Base-by-base conservation (phyloP, 495 filamentous ascomycete species). In the Hypoxylon perforatum region DNA sequence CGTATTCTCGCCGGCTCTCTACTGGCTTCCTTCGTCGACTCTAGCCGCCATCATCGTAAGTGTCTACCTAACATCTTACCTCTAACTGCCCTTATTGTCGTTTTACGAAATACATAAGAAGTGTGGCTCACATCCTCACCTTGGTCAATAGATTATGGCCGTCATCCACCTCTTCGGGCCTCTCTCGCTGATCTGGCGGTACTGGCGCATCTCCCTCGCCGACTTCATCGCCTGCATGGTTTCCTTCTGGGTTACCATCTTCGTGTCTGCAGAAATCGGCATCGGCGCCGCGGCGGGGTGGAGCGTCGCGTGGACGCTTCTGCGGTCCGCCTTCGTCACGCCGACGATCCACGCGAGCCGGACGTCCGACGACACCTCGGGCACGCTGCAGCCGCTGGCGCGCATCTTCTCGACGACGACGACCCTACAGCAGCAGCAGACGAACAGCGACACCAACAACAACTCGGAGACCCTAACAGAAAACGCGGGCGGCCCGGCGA, bases 1-100 rank as follows among this genome's bases (percentile, higher is more conserved):
- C 56, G 77, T 80, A 56, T 78, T 85, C 18, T 80, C 79, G 1
- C 77, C 75, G 12, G 79, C 80, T 0, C 72, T 85, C 0, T 85
- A 80, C 67, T 85, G 82, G 82, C 77, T 83, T 42, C 82, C 82
- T n/a, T 81, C 81, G 42, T 67, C 81, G 0, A 83, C 79, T 0
- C 71, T 83, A 8, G 71, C 81, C 0, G 82, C 82, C 15, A 83
- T 80, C 53, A 80, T 81, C 42, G 72, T 75, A 64, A 64, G 72
- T 59, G 19, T 15, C 12, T 33, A 9, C 12, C 38, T 12, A 28
- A 3, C 7, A 28, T 28, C 25, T 28, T 28, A 28, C 25, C 25
- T 28, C 25, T 3, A 28, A 7, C 3, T 7, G 7, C 3, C 7
- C 25, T 3, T 3, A 3, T 28, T 28, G 14, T 12, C 23, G 3